Evolutionary conservation across 2,329 filamentous ascomycete species (phyloP), one percentile per base, ranked within the genome.

Genomic region (Xylariales sp.): DNA sequence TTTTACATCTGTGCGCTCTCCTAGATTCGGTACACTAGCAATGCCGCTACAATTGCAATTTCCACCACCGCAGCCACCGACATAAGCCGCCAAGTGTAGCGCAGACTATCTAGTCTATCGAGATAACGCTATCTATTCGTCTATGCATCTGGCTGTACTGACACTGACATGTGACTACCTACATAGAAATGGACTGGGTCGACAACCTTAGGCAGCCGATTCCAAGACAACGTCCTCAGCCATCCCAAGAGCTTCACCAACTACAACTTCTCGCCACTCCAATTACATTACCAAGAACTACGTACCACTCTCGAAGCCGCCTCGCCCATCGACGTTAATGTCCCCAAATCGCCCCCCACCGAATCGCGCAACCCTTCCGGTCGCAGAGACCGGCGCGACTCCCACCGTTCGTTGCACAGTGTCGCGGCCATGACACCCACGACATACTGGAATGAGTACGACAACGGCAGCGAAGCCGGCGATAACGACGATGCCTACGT

Each of bases 401-500:
- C 62, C 7, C 43, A 43, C 16, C 63, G 45, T 12, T 62, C 64
- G 7, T 54, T 60, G 16, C 9, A 62, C 34, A 66, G 72, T 74
- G 59, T 71, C 10, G 72, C 72, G 9, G 64, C 71, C 2, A 73
- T 56, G 8, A 39, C 74, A 7, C 69, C 72, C 9, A 39, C 70
- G 8, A 64, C 56, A 30, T 96, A 95, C 76, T 97, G 93, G 93
- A 95, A 93, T 78, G 93, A 97, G 78, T 96, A 95, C 78, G 93
- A 97, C 72, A 82, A 94, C 76, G 92, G 91, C 8, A 93, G 93
- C 76, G 91, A 94, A 62, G 82, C 80, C 2, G 86, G 84, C 9
- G 88, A 85, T 2, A 81, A 84, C 14, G 85, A 89, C 48, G 86
- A 89, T 50, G 85, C 87, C 43, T 96, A 93, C 78, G 85, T 88